Percentiles rank a stretch among this genome's conserved stretches.
These are phyloP conservation scores for Hypholoma fasciculare DNA, from an alignment of 768 basidiomycete genomes.

Conservation along the genomic window DNA sequence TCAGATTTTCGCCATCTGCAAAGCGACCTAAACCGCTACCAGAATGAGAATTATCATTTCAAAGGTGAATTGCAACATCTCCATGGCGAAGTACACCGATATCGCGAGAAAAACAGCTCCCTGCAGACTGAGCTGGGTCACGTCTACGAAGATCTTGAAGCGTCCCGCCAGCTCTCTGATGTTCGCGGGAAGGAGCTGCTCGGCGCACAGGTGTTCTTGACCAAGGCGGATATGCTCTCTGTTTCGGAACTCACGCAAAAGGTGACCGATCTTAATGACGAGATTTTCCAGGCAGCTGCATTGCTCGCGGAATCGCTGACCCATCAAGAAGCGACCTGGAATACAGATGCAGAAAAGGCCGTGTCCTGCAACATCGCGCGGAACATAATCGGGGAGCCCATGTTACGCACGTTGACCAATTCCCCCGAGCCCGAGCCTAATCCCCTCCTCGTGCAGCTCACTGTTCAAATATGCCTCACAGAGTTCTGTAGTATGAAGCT, in stretches of 20 bases:
- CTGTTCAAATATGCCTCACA: background rate
- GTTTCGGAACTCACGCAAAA: constrained; percentile 19
- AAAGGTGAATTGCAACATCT: constrained; percentile 1
- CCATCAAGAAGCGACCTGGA: constrained; percentile 17
- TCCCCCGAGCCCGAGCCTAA: background rate
- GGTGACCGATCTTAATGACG: constrained; percentile 15
- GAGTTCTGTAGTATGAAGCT: background rate
- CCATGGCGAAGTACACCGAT: background rate
- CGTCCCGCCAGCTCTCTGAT: constrained; percentile 21
- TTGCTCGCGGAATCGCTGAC: constrained; percentile 31
- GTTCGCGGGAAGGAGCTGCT: constrained; percentile 31
- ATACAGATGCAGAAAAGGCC: constrained; percentile 4
- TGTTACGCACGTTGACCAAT: constrained; percentile 6
- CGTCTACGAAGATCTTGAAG: constrained; percentile 12
- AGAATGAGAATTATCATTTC: too few species aligned
- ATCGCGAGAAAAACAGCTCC: background rate
- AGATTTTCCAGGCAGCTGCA: constrained; percentile 21
- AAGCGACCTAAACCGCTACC: too few species aligned
- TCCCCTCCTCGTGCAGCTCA: background rate
- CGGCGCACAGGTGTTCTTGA: constrained; percentile 19
- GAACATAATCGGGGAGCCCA: constrained; percentile 8
- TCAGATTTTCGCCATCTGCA: too few species aligned
- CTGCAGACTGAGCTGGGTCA: constrained; percentile 6
- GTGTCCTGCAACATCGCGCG: background rate
- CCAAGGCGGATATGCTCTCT: constrained; percentile 18